Evolutionary conservation across 2,329 filamentous ascomycete species (phyloP).

Genomic region (Pyricularia sp.): DNA sequence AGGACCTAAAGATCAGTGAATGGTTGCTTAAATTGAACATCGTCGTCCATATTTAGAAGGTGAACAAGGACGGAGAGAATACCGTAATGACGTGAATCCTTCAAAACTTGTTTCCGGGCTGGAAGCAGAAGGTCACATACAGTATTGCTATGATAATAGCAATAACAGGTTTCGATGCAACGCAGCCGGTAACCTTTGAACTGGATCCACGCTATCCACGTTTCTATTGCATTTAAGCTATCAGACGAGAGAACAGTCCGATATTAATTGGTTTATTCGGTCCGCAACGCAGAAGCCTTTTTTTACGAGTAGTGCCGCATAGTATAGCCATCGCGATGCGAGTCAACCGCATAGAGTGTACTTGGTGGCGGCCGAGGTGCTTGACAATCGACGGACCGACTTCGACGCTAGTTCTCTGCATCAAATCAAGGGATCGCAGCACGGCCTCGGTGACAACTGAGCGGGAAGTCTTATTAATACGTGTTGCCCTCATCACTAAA

Average conservation of each 20-base stretch:
- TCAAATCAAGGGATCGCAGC: not conserved
- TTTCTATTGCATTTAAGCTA: not conserved
- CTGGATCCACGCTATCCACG: not conserved
- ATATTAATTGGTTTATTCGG: not conserved
- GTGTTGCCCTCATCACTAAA: not conserved
- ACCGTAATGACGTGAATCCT: not conserved
- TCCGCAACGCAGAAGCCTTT: too few relatives aligned
- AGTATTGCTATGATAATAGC: too few relatives aligned
- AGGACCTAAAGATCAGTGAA: not conserved
- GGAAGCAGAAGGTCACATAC: not conserved
- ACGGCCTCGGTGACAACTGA: not conserved
- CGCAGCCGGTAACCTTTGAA: not conserved
- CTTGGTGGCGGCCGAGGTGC: too few relatives aligned
- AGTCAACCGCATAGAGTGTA: too few relatives aligned
- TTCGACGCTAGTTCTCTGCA: too few relatives aligned
- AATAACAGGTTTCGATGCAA: not conserved
- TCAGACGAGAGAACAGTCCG: not conserved
- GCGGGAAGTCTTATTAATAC: not conserved
- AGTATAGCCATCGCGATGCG: too few relatives aligned
- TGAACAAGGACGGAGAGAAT: not conserved
- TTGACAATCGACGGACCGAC: too few relatives aligned
- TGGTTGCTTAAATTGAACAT: not conserved
- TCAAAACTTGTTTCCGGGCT: not conserved
- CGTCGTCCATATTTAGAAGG: not conserved
- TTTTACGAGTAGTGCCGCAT: too few relatives aligned